phyloP scores from a whole-genome alignment of 78 protist species.

The Chrysochromulina tobinii region DNA sequence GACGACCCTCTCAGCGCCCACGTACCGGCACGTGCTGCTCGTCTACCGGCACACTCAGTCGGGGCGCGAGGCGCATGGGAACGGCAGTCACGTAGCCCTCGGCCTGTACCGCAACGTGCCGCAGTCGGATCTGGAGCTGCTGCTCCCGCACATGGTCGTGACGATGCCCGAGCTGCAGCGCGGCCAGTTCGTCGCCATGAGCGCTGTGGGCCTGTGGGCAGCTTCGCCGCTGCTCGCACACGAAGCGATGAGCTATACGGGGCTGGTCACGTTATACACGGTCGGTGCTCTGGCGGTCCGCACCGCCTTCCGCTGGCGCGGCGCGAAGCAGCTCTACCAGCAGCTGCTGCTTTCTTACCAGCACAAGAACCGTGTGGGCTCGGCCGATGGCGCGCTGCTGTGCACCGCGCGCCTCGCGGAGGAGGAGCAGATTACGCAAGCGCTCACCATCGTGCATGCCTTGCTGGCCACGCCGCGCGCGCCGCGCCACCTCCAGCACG shows the following conservation, averaged over 20 bases:
- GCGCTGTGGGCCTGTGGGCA: not conserved
- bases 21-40: not conserved
- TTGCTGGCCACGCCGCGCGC: no score
- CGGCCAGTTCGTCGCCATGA: not conserved
- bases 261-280: not conserved
- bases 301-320: not conserved
- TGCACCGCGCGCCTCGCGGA: no score
- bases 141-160: not conserved
- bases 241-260: not conserved
- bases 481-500: no score
- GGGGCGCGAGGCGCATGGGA: no score
- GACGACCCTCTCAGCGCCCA: not conserved
- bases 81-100: not conserved
- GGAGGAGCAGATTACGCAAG: no score
- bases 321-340: not conserved
- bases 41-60: not conserved
- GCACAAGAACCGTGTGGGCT: no score
- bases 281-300: not conserved
- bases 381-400: no score
- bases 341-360: conserved; percentile 19
- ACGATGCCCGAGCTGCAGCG: not conserved
- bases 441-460: no score
- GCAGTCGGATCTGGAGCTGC: not conserved
- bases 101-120: not conserved
- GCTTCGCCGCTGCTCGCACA: not conserved